Percentiles rank a stretch among this genome's conserved stretches.
phyloP scores from a whole-genome alignment of 331 rosid species.

The Saraca asoca region DNA sequence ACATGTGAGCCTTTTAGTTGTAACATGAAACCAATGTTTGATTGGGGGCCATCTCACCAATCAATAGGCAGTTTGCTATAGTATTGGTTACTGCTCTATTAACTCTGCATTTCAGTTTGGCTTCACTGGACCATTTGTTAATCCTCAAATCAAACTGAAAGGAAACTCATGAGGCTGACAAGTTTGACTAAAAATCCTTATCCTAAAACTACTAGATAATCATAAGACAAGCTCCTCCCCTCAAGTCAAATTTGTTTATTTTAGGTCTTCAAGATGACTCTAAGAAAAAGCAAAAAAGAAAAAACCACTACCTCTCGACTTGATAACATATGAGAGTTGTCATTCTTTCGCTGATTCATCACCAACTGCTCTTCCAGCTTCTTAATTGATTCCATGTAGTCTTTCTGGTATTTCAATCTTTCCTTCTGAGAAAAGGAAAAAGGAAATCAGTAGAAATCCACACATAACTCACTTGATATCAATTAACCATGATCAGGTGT shows the following conservation, averaged over 20 bases:
- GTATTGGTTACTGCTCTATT: constrained; percentile 20
- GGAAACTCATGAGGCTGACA: not conserved
- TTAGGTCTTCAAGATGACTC: too few species aligned
- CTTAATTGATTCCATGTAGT: constrained; percentile 85
- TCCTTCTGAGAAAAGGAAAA: constrained; percentile 62
- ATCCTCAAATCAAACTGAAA: constrained; percentile 10
- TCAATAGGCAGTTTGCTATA: constrained; percentile 5
- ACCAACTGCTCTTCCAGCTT: constrained; percentile 86
- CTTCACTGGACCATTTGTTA: constrained; percentile 9
- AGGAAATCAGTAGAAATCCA: constrained; percentile 29
- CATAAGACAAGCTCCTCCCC: not conserved
- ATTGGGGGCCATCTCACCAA: constrained; percentile 15
- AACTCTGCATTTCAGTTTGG: constrained; percentile 11
- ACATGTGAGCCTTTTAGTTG: constrained; percentile 25
- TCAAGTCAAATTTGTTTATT: not conserved
- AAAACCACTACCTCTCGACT: constrained; percentile 43
- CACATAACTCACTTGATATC: not conserved
- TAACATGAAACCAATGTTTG: constrained; percentile 17
- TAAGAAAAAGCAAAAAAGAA: not conserved
- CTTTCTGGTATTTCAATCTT: constrained; percentile 80
- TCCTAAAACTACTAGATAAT: constrained; percentile 10
- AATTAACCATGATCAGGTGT: constrained; percentile 28
- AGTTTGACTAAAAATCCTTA: constrained; percentile 23
- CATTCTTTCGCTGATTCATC: constrained; percentile 57
- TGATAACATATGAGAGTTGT: constrained; percentile 34